Evolutionary conservation across 495 filamentous ascomycete species (phyloP).

Genomic region (Pyronema domesticum): DNA sequence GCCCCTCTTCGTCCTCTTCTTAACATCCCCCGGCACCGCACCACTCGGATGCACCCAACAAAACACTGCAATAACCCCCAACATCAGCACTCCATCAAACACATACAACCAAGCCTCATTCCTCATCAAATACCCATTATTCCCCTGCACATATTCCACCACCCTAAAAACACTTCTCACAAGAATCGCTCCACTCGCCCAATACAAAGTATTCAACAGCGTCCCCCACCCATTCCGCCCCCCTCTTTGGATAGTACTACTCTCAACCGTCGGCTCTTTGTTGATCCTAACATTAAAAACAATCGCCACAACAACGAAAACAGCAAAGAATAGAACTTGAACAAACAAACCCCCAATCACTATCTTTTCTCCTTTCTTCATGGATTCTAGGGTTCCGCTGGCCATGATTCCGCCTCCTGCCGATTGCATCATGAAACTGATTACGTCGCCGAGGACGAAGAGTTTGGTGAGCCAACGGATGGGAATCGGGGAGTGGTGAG

Average conservation of each 20-base stretch:
- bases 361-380: conserved; percentile 29
- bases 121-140: conserved; percentile 32
- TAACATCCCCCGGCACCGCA: conserved; percentile 8
- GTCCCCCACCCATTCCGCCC: conserved; percentile 31
- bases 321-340: conserved; percentile 36
- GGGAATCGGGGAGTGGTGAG: conserved; percentile 27
- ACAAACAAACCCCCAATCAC: conserved; percentile 32
- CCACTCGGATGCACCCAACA: conserved; percentile 30
- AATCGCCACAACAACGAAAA: conserved; percentile 33
- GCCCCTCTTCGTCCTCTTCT: neutral
- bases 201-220: conserved; percentile 37
- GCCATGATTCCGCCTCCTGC: conserved; percentile 27
- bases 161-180: conserved; percentile 43
- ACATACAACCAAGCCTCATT: conserved; percentile 45
- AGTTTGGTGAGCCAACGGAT: conserved; percentile 33
- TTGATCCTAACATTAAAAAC: conserved; percentile 24
- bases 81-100: conserved; percentile 45
- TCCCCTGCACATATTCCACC: conserved; percentile 43
- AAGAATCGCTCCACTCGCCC: conserved; percentile 37
- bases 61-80: conserved; percentile 34
- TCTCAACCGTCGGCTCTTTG: neutral
- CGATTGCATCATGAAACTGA: conserved; percentile 29
- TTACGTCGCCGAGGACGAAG: conserved; percentile 30
- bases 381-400: conserved; percentile 9
- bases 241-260: neutral